A percentile compares a stretch with the other conserved stretches of the same genome.
Conservation (phyloP, 768 basidiomycete species). For the Trametes maxima region DNA sequence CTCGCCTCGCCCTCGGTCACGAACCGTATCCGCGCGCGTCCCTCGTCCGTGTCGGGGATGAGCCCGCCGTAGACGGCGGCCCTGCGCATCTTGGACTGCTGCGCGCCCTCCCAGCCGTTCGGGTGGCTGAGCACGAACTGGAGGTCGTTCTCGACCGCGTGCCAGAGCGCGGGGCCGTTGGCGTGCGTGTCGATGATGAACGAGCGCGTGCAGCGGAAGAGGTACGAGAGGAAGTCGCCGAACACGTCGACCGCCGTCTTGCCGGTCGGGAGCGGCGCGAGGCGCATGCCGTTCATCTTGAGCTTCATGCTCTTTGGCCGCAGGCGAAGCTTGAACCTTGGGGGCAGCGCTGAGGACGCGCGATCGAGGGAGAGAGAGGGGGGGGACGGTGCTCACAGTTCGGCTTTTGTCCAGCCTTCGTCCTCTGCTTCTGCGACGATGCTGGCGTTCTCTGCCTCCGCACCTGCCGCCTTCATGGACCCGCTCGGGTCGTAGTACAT, state of each 20-base stretch:
- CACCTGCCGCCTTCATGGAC: constrained; percentile 69
- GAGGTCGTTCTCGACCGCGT: constrained; percentile 66
- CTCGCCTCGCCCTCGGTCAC: constrained; percentile 87
- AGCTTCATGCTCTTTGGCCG: constrained; percentile 78
- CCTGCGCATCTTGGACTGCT: constrained; percentile 76
- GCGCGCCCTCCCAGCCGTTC: constrained; percentile 82
- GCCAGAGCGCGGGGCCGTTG: constrained; percentile 70
- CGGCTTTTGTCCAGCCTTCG: constrained; percentile 74
- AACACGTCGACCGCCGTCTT: constrained; percentile 76
- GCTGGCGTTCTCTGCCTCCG: constrained; percentile 69
- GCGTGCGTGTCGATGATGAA: constrained; percentile 85
- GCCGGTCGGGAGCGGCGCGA: constrained; percentile 64
- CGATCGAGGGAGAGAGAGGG: background rate
- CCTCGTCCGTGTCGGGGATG: constrained; percentile 74
- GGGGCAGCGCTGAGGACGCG: background rate
- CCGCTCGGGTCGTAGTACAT: constrained; percentile 75
- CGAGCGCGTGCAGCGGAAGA: constrained; percentile 70
- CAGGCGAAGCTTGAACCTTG: constrained; percentile 79
- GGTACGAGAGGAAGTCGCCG: constrained; percentile 76
- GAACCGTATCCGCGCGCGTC: constrained; percentile 72
- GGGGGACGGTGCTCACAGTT: constrained; percentile 55
- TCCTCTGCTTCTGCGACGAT: constrained; percentile 70
- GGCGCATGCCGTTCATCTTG: constrained; percentile 83
- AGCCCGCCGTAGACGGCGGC: constrained; percentile 72
- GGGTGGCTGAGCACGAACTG: constrained; percentile 80